Base-by-base conservation (phyloP, 2,329 filamentous ascomycete species). In the Cladosporium sphaerospermum region DNA sequence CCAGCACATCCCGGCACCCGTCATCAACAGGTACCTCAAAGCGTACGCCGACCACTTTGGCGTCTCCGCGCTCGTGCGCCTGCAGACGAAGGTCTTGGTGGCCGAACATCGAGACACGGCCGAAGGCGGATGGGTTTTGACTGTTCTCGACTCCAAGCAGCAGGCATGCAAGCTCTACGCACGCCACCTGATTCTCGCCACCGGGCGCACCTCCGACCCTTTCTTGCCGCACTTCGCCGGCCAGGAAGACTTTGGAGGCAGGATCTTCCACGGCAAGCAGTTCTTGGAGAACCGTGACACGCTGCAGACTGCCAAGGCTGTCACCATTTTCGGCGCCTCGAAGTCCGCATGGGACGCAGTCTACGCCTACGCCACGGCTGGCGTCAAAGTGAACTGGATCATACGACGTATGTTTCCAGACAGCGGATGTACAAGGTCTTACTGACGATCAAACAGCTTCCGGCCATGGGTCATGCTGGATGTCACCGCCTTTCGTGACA, bases 331-430 rank as follows among this genome's bases (percentile, higher is more conserved):
- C 3, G 84, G 83, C 2, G 80, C 73, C 2, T 78, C 75, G 13
- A 87, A 86, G 61, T 83, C 79, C 1, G 80, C 79, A 2, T 85
- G 78, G 73, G 84, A 86, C 62, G 77, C 78, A 2, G 80, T 79
- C 0, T 84, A 84, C 61, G 73, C 77, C 2, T 80, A 78, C 49
- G 80, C 78, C 3, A 72, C 73, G 0, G 67, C 74, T 0, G 80
- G 79, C 2, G 73, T 78, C 41, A 59, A 60, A 9, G 48, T 51
- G 13, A 23, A 51, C 9, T 51, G 48, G 48, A 51, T 51, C 32
- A 51, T 51, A 7, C 48, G 48, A 8, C 37, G 47, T 50, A 43
- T 42, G 47, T 23, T n/a, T 19, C 42, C 11, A 42, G 34, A 11
- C 5, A 39, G 2, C 13, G 8, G 10, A 9, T 14, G 16, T n/a